Evolutionary conservation across 176 grass and related monocot species (phyloP).

Genomic region (Rhynchospora breviuscula): DNA sequence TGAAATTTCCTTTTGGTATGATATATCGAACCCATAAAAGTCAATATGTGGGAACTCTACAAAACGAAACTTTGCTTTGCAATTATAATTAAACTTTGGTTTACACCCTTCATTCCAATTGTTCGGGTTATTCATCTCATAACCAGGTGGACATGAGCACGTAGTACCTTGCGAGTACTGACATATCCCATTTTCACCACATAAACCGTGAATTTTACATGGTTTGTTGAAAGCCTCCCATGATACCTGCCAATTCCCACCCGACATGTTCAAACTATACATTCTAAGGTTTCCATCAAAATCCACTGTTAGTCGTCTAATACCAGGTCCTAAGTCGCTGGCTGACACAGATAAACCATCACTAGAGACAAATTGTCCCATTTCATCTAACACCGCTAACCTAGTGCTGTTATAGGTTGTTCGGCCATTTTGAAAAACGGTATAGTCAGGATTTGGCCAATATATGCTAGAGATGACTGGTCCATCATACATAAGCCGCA

Average conservation of each 20-base stretch:
- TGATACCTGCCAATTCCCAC: conserved; percentile 34
- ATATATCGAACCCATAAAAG: conserved; percentile 54
- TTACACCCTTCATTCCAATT: conserved; percentile 49
- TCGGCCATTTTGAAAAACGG: conserved; percentile 16
- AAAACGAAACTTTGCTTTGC: conserved; percentile 32
- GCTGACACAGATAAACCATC: conserved; percentile 34
- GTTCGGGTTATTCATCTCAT: conserved; percentile 34
- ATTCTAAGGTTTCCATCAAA: conserved; percentile 52
- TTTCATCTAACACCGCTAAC: conserved; percentile 39
- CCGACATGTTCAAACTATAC: conserved; percentile 33
- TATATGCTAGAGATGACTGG: conserved; percentile 54
- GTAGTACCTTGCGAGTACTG: conserved; percentile 27
- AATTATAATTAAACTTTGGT: conserved; percentile 30
- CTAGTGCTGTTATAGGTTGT: conserved; percentile 55
- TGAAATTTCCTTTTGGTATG: conserved; percentile 12
- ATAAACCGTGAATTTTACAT: conserved; percentile 48
- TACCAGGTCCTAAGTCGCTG: conserved; percentile 39
- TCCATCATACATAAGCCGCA: conserved; percentile 59
- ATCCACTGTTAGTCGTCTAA: conserved; percentile 47
- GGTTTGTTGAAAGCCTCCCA: conserved; percentile 38
- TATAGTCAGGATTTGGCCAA: conserved; percentile 40
- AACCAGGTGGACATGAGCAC: conserved; percentile 33
- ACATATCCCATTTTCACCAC: conserved; percentile 55
- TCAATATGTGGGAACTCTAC: conserved; percentile 38
- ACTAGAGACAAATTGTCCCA: conserved; percentile 51